Evolutionary conservation across 1,139 yeast species (phyloP), one percentile per base, ranked within the genome.

Genomic region (Meyerozyma carpophila): DNA sequence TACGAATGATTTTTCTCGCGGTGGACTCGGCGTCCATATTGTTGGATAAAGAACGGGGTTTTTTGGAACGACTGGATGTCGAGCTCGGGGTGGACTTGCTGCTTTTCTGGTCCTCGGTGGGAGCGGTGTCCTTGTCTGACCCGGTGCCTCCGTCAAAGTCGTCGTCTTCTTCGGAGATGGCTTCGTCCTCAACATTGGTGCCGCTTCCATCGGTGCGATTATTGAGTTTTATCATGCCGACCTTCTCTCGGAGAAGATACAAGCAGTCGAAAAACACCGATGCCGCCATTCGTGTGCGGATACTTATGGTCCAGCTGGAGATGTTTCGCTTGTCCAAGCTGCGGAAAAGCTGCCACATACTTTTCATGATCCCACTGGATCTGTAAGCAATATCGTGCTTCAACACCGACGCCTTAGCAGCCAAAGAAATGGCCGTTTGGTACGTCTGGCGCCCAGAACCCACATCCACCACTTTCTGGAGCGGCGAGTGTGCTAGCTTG

Each of bases 351-450:
- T 85, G 89, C 98, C 98, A 93, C 73, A 89, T 83, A 56, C 90
- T 90, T 54, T 87, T 79, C 93, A 93, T 88, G 47, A 93, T 89
- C 16, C 96, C 97, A 44, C 95, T 84, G 0, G 95, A 87, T 50
- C 98, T 76, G 62, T 86, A 88, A 1, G 97, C 90, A 74, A 93
- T 83, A 59, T 93, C 98, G 61, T 91, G 94, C 56, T 88, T 88
- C 53, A 89, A 70, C 37, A 91, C 84, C 0, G 96, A 88, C 0
- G 96, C 95, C 48, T 80, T 79, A 42, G 82, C 79, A 1, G 93
- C 82, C 40, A 87, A 66, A 21, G 77, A 74, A 11, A 88, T 81
- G 1, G 95, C 94, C 20, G 73, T 70, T 49, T 79, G 79, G 56
- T 86, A 93, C 31, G 84, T 74, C 45, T 77, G 79, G 57, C 81